Percentiles rank a stretch among this genome's conserved stretches.
phyloP scores from a whole-genome alignment of 1,284 basidiomycete species.

The Ganoderma sp. region DNA sequence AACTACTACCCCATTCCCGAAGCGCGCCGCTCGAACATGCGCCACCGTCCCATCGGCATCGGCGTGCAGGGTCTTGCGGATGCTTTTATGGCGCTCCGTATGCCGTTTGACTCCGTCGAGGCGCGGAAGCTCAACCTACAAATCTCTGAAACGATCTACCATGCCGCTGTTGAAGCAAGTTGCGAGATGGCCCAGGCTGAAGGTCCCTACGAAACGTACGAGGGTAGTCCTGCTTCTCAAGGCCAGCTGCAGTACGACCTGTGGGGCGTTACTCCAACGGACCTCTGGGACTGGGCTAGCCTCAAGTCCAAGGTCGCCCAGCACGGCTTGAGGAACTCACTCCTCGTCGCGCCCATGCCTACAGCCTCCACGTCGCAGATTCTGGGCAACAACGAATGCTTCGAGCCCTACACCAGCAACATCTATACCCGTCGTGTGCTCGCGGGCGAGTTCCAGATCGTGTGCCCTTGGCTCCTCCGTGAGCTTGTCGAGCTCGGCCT shows the following conservation, averaged over 20 bases:
- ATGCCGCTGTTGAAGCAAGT: conserved; percentile 92
- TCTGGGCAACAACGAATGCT: conserved; percentile 98
- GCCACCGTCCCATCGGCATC: conserved; percentile 97
- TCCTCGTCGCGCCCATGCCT: conserved; percentile 97
- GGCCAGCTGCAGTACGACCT: conserved; percentile 95
- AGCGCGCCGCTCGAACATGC: conserved; percentile 93
- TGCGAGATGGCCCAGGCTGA: conserved; percentile 85
- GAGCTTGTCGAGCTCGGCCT: conserved; percentile 95
- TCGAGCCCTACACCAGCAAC: conserved; percentile 97
- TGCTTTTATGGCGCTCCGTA: conserved; percentile 95
- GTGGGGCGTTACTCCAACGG: conserved; percentile 93
- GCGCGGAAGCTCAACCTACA: conserved; percentile 92
- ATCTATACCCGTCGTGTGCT: conserved; percentile 99
- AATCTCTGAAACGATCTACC: conserved; percentile 99
- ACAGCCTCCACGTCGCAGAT: conserved; percentile 99
- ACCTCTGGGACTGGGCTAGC: conserved; percentile 93
- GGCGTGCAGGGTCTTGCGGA: conserved; percentile 99
- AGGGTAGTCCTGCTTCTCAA: conserved; percentile 88
- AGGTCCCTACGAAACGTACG: conserved; percentile 92
- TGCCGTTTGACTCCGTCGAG: conserved; percentile 93
- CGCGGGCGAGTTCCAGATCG: conserved; percentile 99
- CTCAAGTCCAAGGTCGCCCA: conserved; percentile 91
- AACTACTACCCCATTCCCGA: conserved; percentile 96
- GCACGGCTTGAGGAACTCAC: conserved; percentile 90
- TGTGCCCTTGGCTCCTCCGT: conserved; percentile 97